Base-by-base conservation (phyloP, 2,329 filamentous ascomycete species). In the Didymellaceae sp. region DNA sequence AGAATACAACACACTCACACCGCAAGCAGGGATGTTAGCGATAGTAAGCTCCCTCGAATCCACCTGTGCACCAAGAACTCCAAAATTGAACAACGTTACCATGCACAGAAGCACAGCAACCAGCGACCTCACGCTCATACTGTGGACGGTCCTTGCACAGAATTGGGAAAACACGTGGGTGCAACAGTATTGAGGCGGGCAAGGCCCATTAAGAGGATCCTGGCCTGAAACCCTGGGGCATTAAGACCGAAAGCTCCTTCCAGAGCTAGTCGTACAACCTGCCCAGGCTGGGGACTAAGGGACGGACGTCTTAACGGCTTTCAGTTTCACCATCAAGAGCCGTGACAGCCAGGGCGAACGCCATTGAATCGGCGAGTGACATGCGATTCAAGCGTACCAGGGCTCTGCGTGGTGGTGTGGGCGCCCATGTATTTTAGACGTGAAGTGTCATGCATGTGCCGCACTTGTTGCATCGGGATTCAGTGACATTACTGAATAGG, bases 1-100 rank as follows among this genome's bases (percentile, higher is more conserved):
- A 6, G 3, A 6, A 18, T 13, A 10, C 5, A 20, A 6, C 1
- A 13, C 4, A 46, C 57, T 5, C 44, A 59, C 57, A 30, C 57
- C 54, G 26, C 54, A 59, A 41, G 51, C 34, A 45, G 54, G 57
- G 20, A 55, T 47, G 25, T 57, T 49, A 3, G 43, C 43, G 14
- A 59, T 20, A 3, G 51, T 51, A 20, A 57, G 41, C 25, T 49
- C 44, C 10, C 40, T 52, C 5, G 33, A 33, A 11, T 45, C 38
- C 14, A 45, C n/a, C 3, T n/a, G 28, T 6, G 26, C 18, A 13
- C 38, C 42, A 6, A 26, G 14, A 14, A 18, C 38, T 6, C 21
- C 17, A 6, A 11, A 24, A 17, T 41, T 25, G 17, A 53, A 33
- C 6, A 46, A 35, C 1, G 34, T 30, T 13, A 55, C 37, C 16